Evolutionary conservation across 2,329 filamentous ascomycete species (phyloP), one percentile per base, ranked within the genome.

Genomic region (Claviceps capensis): DNA sequence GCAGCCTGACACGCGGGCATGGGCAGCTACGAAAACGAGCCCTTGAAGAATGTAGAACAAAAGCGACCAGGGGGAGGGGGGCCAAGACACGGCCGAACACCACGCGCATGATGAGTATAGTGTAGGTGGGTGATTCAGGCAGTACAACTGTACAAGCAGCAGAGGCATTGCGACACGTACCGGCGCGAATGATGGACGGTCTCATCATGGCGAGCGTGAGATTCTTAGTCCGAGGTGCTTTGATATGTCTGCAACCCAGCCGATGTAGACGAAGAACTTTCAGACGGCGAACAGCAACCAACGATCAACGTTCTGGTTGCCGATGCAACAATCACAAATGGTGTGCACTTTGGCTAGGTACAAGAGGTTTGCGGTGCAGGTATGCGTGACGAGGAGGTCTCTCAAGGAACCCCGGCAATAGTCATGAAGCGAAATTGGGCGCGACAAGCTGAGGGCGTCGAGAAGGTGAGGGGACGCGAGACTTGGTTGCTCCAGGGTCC

Each of bases 171-270:
- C 52, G 22, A 57, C 69, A 78, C 77, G 61, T 76, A 81, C 77
- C 77, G 64, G 77, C 77, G 63, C 77, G 76, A 67, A 81, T 72
- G 60, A 81, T 78, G 59, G 73, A 72, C 61, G 77, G 77, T 68
- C 77, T 75, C 62, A 76, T 77, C 77, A 81, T 81, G 19, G 40
- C 40, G 47, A 50, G 14, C 13, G 22, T 34, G 43, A n/a, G 19
- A 23, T 30, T 47, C 5, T 14, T 47, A 9, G 17, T 40, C 26
- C 45, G 42, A 16, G 19, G 49, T 43, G 14, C 16, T 38, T 11
- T 22, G 13, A 22, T 30, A 11, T 22, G 6, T n/a, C 19, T 23
- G 48, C 34, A 49, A 34, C 22, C 13, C 30, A 50, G 48, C 17
- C 48, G 40, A 41, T 14, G 13, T 34, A 17, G 14, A 41, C 17